Evolutionary conservation across 1,284 basidiomycete species (phyloP).

Genomic region (Ganoderma lucidum): DNA sequence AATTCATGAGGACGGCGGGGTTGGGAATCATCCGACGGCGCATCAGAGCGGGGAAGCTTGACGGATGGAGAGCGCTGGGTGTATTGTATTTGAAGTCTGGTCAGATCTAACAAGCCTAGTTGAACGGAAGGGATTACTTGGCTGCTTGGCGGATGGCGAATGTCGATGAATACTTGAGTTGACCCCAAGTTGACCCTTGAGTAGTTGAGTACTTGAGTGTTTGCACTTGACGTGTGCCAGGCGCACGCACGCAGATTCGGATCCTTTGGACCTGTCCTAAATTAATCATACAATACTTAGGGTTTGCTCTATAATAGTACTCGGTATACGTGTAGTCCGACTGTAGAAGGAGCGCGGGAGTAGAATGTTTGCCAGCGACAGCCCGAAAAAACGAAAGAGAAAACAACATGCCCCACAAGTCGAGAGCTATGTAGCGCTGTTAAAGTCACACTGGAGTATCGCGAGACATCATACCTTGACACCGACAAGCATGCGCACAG

Average conservation of each 20-base stretch:
- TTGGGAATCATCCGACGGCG: neutral
- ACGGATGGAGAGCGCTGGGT: neutral
- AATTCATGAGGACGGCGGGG: neutral
- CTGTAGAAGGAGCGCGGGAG: neutral
- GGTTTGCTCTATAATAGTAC: neutral
- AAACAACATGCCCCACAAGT: neutral
- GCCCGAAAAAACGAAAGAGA: neutral
- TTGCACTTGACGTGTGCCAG: neutral
- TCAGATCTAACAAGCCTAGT: neutral
- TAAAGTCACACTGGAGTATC: neutral
- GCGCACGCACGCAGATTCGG: neutral
- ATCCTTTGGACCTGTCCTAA: neutral
- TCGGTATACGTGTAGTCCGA: neutral
- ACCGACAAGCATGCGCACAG: slow-evolving; percentile 68
- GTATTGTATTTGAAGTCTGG: neutral
- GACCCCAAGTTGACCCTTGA: too few relatives aligned
- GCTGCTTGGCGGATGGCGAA: neutral
- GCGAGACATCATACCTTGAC: slow-evolving; percentile 49
- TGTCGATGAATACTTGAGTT: too few relatives aligned
- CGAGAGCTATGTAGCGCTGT: neutral
- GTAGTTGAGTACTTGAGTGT: neutral
- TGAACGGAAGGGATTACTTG: too few relatives aligned
- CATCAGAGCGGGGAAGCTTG: neutral
- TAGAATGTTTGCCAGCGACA: neutral
- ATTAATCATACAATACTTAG: neutral